These are phyloP conservation scores for Suhomyces coccinellae DNA, from an alignment of 1,139 yeast species.

Conservation along the genomic window DNA sequence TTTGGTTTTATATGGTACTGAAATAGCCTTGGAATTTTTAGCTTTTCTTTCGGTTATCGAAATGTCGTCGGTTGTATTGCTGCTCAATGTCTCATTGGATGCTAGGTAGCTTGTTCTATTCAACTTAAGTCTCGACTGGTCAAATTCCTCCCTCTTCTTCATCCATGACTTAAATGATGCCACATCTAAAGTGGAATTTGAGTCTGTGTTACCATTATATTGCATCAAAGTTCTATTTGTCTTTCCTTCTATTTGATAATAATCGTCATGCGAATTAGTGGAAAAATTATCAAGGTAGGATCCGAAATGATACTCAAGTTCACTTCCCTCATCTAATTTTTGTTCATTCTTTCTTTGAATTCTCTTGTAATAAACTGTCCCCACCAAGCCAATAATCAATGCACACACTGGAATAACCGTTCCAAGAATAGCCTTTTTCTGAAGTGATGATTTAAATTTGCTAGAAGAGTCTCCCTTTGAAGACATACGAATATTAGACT, in stretches of 20 bases:
- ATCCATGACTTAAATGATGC: conserved; percentile 50
- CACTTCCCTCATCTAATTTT: conserved; percentile 25
- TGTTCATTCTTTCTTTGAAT: conserved; percentile 18
- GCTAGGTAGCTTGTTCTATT: conserved; percentile 30
- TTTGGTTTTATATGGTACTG: conserved; percentile 15
- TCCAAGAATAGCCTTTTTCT: conserved; percentile 36
- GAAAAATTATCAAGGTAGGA: conserved; percentile 22
- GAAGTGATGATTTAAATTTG: conserved; percentile 12
- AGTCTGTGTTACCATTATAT: conserved; percentile 32
- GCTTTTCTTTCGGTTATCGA: neutral
- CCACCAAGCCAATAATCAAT: conserved; percentile 19
- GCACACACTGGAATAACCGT: conserved; percentile 37
- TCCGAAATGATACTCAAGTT: conserved; percentile 39
- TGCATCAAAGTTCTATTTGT: conserved; percentile 1
- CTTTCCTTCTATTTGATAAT: conserved; percentile 1
- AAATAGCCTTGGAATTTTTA: conserved; percentile 6
- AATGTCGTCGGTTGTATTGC: conserved; percentile 9
- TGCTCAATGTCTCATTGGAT: conserved; percentile 31
- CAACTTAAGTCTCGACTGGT: conserved; percentile 22
- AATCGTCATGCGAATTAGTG: conserved; percentile 8
- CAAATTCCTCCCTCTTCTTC: conserved; percentile 51
- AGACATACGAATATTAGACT: conserved; percentile 13
- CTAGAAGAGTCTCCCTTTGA: neutral
- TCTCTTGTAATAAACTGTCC: conserved; percentile 23
- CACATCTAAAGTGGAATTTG: conserved; percentile 36